Percentiles rank a stretch among this genome's conserved stretches.
phyloP scores from a whole-genome alignment of 345 rosid genomes.

The Boechera stricta region DNA sequence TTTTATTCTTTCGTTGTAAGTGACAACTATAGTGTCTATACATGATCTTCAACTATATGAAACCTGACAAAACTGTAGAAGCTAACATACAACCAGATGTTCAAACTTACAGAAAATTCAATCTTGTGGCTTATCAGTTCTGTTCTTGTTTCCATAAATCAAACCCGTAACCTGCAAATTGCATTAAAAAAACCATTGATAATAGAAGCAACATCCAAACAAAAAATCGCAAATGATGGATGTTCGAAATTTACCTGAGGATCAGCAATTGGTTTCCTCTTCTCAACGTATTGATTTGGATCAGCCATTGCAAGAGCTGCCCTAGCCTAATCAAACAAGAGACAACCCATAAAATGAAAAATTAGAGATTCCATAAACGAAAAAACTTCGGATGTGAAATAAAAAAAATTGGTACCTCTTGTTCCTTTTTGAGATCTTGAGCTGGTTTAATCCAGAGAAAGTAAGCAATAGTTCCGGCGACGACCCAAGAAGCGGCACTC shows the following conservation, averaged over 20 bases:
- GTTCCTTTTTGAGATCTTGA: slow-evolving; percentile 82
- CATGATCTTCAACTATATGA: slow-evolving; percentile 28
- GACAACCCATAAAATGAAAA: background rate
- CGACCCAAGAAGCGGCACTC: slow-evolving; percentile 85
- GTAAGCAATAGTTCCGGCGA: slow-evolving; percentile 92
- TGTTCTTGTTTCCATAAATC: slow-evolving; percentile 67
- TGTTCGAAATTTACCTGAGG: slow-evolving; percentile 62
- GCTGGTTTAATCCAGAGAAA: slow-evolving; percentile 94
- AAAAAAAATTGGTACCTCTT: slow-evolving; percentile 55
- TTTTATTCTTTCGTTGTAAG: slow-evolving; percentile 33
- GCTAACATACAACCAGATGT: slow-evolving; percentile 32
- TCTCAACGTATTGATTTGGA: slow-evolving; percentile 70
- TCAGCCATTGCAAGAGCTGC: slow-evolving; percentile 77
- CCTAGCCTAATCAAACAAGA: slow-evolving; percentile 57
- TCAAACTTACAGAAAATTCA: slow-evolving; percentile 14
- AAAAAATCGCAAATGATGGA: background rate
- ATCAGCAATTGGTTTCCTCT: slow-evolving; percentile 78
- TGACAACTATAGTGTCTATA: slow-evolving; percentile 39
- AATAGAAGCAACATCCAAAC: background rate
- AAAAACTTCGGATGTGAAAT: background rate
- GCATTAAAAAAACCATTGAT: background rate
- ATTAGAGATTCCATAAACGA: background rate
- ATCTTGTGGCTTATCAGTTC: slow-evolving; percentile 41
- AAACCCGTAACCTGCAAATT: slow-evolving; percentile 68
- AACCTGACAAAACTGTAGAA: slow-evolving; percentile 34